phyloP scores from a whole-genome alignment of 2,329 filamentous ascomycete genomes.

The Cercospora zeae-maydis region DNA sequence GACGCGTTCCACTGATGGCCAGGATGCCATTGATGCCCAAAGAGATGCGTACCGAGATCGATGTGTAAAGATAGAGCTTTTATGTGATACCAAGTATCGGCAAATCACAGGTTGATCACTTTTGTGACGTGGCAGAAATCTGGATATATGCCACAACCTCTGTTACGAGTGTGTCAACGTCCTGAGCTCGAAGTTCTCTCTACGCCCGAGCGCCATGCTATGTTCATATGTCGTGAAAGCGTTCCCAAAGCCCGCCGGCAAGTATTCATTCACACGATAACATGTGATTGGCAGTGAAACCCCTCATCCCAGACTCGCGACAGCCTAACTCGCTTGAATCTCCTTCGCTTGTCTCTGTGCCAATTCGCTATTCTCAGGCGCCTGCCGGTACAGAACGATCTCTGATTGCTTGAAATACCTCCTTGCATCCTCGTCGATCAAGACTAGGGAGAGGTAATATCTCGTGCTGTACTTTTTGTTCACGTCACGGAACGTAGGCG shows the following conservation, averaged over 20 bases:
- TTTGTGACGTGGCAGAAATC: not conserved
- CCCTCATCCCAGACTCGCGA: slow-evolving; percentile 27
- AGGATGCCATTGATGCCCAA: not conserved
- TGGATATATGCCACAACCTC: not conserved
- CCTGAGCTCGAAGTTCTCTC: not conserved
- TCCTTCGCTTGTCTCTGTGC: slow-evolving; percentile 48
- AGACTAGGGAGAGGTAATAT: slow-evolving; percentile 91
- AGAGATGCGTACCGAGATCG: not conserved
- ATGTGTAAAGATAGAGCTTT: slow-evolving; percentile 5
- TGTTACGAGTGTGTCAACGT: not conserved
- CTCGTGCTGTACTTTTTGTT: slow-evolving; percentile 99
- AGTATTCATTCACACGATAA: not conserved
- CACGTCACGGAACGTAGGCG: slow-evolving; percentile 96
- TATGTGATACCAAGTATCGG: slow-evolving; percentile 4
- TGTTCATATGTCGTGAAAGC: not conserved
- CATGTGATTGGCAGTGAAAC: not conserved
- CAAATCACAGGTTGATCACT: not conserved
- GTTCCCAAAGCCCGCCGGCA: not conserved
- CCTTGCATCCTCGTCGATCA: slow-evolving; percentile 67
- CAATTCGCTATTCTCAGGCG: slow-evolving; percentile 49
- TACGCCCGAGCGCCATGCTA: not conserved
- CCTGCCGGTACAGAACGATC: slow-evolving; percentile 90
- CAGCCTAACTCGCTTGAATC: slow-evolving; percentile 37
- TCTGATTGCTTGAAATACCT: slow-evolving; percentile 99
- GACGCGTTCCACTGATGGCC: not conserved